These are phyloP conservation scores for Akanthomyces uredinophilus DNA, from an alignment of 2,329 filamentous ascomycete genomes.

Conservation along the genomic window DNA sequence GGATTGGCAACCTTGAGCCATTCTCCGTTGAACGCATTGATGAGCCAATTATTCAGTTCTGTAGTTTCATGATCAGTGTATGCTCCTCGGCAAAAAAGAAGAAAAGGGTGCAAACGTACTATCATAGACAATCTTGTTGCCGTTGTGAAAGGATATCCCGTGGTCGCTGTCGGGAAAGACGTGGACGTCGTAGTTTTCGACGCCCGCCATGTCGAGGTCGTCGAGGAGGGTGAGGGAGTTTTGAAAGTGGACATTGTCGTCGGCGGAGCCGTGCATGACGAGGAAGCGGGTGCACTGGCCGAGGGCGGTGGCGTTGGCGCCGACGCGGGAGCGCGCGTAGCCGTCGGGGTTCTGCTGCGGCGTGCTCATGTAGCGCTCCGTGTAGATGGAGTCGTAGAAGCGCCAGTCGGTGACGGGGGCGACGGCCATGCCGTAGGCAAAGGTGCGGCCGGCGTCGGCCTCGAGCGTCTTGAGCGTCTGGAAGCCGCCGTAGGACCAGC, in stretches of 20 bases:
- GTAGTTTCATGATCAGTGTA: conserved; percentile 3
- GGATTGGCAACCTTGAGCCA: conserved; percentile 62
- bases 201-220: conserved; percentile 69
- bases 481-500: conserved; percentile 97
- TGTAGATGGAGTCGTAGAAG: conserved; percentile 92
- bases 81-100: background rate
- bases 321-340: conserved; percentile 69
- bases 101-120: conserved; percentile 54
- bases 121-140: conserved; percentile 84
- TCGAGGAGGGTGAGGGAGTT: conserved; percentile 87
- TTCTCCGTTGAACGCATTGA: conserved; percentile 97
- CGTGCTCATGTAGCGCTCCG: conserved; percentile 95
- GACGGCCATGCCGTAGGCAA: conserved; percentile 96
- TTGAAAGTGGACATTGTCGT: conserved; percentile 97
- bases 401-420: conserved; percentile 98
- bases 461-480: conserved; percentile 93
- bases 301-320: conserved; percentile 65
- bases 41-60: conserved; percentile 84
- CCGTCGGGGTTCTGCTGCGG: conserved; percentile 75
- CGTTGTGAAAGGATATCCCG: conserved; percentile 90
- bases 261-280: conserved; percentile 91
- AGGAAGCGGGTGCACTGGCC: conserved; percentile 78
- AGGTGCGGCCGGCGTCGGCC: conserved; percentile 80
- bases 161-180: conserved; percentile 97
- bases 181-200: conserved; percentile 95